Evolutionary conservation across 768 basidiomycete species (phyloP).

Genomic region (Agaricus sinodeliciosus): DNA sequence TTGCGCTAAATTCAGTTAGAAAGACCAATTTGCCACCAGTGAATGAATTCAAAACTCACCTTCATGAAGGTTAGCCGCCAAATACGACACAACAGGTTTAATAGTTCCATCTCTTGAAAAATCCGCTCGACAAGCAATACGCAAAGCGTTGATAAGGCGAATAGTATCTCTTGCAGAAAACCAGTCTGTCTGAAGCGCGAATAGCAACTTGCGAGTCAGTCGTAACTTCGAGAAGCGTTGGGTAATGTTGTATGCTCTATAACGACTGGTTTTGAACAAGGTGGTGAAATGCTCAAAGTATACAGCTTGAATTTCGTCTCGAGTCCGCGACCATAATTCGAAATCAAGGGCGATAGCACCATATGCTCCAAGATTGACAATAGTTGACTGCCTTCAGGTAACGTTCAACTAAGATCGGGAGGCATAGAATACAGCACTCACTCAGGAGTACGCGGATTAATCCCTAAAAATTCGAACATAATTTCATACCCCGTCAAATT

Average conservation of each 20-base stretch:
- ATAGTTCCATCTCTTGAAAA: constrained; percentile 71
- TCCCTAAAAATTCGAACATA: constrained; percentile 79
- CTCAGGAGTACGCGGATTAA: constrained; percentile 81
- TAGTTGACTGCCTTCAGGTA: constrained; percentile 59
- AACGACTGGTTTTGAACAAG: constrained; percentile 65
- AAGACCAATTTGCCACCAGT: not conserved
- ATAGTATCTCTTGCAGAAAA: constrained; percentile 50
- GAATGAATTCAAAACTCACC: constrained; percentile 32
- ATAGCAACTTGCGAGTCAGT: constrained; percentile 71
- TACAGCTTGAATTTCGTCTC: constrained; percentile 64
- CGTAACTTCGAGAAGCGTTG: constrained; percentile 67
- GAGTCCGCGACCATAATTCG: constrained; percentile 77
- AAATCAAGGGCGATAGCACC: constrained; percentile 82
- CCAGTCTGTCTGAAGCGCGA: constrained; percentile 74
- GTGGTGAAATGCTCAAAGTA: constrained; percentile 80
- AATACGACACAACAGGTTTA: constrained; percentile 81
- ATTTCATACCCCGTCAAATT: constrained; percentile 79
- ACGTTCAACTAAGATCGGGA: not conserved
- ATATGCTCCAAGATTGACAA: constrained; percentile 80
- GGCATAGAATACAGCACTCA: constrained; percentile 27
- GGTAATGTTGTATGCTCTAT: constrained; percentile 70
- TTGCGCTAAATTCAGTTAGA: constrained; percentile 7
- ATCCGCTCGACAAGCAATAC: constrained; percentile 52
- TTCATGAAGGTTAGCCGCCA: constrained; percentile 73
- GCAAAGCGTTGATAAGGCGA: constrained; percentile 53